A percentile compares a stretch with the other conserved stretches of the same genome.
phyloP scores from a whole-genome alignment of 176 grass and related monocot genomes.

The Aegilops tauschii region DNA sequence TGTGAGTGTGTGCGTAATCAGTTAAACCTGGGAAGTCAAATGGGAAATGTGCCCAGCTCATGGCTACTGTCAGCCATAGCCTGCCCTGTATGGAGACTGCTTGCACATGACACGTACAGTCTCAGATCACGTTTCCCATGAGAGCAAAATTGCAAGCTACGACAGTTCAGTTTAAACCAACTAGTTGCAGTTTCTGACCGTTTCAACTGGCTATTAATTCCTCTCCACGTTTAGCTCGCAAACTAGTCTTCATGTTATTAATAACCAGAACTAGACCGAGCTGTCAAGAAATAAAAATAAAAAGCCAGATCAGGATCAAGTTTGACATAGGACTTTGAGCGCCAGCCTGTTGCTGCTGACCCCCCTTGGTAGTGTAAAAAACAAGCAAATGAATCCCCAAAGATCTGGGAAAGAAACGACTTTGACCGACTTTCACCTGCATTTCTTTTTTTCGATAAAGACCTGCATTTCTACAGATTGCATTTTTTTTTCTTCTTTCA shows the following conservation, averaged over 20 bases:
- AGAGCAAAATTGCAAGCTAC: neutral
- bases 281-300: neutral
- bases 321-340: neutral
- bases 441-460: neutral
- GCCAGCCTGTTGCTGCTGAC: neutral
- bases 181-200: neutral
- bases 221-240: neutral
- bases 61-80: neutral
- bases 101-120: neutral
- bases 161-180: neutral
- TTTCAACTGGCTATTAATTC: constrained; percentile 3
- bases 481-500: neutral
- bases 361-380: neutral
- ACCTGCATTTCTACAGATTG: neutral
- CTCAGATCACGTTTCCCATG: neutral
- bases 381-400: neutral
- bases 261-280: neutral
- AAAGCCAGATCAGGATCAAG: neutral
- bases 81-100: neutral
- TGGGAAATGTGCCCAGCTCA: neutral
- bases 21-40: neutral
- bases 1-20: neutral
- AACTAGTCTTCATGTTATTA: neutral
- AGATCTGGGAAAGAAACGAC: neutral
- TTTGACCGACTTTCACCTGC: neutral